Base-by-base conservation (phyloP, 129 eudicot species). In the Saposhnikovia divaricata region DNA sequence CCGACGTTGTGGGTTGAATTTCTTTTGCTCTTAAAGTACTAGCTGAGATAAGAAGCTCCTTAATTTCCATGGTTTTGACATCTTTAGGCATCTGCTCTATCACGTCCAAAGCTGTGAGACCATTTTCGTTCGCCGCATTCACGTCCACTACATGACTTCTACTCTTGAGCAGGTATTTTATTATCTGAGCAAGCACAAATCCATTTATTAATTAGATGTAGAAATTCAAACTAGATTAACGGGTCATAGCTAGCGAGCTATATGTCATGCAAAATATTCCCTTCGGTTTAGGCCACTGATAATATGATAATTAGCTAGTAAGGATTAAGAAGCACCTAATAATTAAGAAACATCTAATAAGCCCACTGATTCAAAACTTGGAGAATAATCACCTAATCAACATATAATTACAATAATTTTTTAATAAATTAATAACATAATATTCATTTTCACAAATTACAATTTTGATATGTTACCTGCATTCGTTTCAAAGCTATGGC, bases 401-500 rank as follows among this genome's bases (percentile, higher is more conserved):
- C 37, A 34, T 34, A 34, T 34, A 34, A 34, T 34, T 34, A 34
- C 37, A 34, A 34, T 34, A 34, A 34, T 34, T 34, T 34, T 34
- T 34, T 34, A 34, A 34, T 34, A 0, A 34, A 34, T 34, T 34
- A 34, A 34, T 34, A 1, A 34, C 37, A 34, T 34, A 34, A 34
- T 34, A 34, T 34, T 34, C 37, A 34, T 34, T 34, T 34, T 34
- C 37, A 34, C 37, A 34, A 34, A 34, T 34, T 34, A 34, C 2
- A 34, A 34, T 34, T 34, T 34, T 34, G 2, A 34, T 34, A 34
- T 34, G 37, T 34, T 34, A 42, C 73, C 78, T 80, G 71, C 53
- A 12, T 3, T 18, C 51, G 51, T 47, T 12, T 47, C 51, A 47
- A 57, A 48, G 83, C 81, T 28, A 82, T 86, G 2, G 93, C 89